Conservation (phyloP, 768 basidiomycete species). For the Aureoboletus auriporus region DNA sequence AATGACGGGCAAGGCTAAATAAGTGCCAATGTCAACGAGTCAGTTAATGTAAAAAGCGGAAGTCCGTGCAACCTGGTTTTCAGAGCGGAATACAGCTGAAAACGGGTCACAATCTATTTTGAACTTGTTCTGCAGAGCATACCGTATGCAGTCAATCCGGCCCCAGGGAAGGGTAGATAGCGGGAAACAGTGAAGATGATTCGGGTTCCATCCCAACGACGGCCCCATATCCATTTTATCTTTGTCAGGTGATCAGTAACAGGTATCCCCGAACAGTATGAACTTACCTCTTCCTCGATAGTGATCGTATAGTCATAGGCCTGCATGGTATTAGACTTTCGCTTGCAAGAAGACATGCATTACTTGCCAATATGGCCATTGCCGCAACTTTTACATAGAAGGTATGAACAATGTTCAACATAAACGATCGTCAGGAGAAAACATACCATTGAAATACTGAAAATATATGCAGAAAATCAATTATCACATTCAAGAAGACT, state of each 20-base stretch:
- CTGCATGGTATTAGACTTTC: too few relatives aligned
- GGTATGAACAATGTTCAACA: too few relatives aligned
- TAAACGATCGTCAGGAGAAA: too few relatives aligned
- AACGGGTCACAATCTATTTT: not conserved
- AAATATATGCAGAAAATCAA: too few relatives aligned
- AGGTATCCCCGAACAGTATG: not conserved
- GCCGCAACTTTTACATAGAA: too few relatives aligned
- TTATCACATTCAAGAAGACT: too few relatives aligned
- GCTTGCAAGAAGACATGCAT: too few relatives aligned
- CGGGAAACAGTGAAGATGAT: not conserved
- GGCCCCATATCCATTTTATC: not conserved
- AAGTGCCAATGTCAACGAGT: not conserved
- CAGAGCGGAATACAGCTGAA: not conserved
- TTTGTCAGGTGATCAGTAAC: not conserved
- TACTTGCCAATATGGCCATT: too few relatives aligned
- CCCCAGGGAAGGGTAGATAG: not conserved
- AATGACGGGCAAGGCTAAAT: not conserved
- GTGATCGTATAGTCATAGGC: not conserved
- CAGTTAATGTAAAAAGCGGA: not conserved
- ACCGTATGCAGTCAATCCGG: not conserved
- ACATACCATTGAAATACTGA: too few relatives aligned
- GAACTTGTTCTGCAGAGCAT: not conserved
- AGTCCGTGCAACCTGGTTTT: not conserved
- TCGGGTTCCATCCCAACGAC: not conserved
- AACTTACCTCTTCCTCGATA: not conserved